Percentiles rank a stretch among this genome's conserved stretches.
phyloP scores from a whole-genome alignment of 2,329 filamentous ascomycete species.

The Xylariaceae sp. region DNA sequence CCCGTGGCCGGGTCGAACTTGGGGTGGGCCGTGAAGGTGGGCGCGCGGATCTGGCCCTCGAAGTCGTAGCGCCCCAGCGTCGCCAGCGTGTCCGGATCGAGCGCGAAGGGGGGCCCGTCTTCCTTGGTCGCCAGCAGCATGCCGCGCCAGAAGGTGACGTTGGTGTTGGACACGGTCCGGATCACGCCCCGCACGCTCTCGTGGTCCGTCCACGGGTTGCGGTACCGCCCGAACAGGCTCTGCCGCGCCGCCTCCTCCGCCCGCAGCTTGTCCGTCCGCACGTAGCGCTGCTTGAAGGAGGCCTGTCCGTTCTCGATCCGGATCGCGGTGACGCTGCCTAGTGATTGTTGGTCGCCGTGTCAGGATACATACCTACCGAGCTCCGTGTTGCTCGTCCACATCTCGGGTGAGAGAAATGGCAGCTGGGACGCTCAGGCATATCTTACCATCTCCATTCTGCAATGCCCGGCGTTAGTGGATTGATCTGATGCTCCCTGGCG shows the following conservation, averaged over 20 bases:
- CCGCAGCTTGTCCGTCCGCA: slow-evolving; percentile 31
- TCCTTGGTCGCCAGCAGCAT: slow-evolving; percentile 50
- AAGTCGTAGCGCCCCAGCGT: slow-evolving; percentile 44
- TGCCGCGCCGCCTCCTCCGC: slow-evolving; percentile 21
- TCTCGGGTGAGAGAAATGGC: no score
- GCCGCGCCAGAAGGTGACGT: slow-evolving; percentile 51
- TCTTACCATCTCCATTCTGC: slow-evolving; percentile 21
- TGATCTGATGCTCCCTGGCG: background rate
- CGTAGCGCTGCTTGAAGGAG: slow-evolving; percentile 35
- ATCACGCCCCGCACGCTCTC: slow-evolving; percentile 48
- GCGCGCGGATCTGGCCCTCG: slow-evolving; percentile 38
- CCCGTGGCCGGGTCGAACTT: slow-evolving; percentile 44
- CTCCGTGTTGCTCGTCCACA: no score
- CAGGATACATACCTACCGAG: slow-evolving; percentile 7
- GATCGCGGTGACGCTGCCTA: slow-evolving; percentile 33
- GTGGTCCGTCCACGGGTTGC: slow-evolving; percentile 50
- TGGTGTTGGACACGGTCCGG: slow-evolving; percentile 51
- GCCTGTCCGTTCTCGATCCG: slow-evolving; percentile 31
- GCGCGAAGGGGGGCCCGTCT: slow-evolving; percentile 41
- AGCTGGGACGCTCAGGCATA: background rate
- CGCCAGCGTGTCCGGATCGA: slow-evolving; percentile 42
- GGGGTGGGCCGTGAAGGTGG: slow-evolving; percentile 45
- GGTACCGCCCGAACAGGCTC: slow-evolving; percentile 45
- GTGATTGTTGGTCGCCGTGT: slow-evolving; percentile 23
- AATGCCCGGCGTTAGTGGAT: slow-evolving; percentile 3